Conservation (phyloP, 108 stramenopile genomes). For the Pseudonitzschia delicatissima region DNA sequence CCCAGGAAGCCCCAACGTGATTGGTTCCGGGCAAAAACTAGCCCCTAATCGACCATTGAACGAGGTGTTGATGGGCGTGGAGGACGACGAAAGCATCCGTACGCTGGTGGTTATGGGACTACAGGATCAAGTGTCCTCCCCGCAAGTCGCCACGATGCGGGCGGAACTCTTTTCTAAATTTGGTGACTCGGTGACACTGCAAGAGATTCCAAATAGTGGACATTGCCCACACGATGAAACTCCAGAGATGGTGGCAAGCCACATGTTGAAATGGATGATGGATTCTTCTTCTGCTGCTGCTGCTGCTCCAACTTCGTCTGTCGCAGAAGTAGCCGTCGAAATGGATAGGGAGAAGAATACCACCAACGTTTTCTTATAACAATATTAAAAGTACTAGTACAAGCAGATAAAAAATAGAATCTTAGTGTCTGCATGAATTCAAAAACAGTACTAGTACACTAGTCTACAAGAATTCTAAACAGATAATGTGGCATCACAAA, state of each 20-base stretch:
- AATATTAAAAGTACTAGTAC: too few species aligned
- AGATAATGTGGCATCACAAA: too few species aligned
- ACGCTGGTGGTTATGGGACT: neutral
- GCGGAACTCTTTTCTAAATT: neutral
- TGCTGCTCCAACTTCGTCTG: too few species aligned
- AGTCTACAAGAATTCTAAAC: too few species aligned
- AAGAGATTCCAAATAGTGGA: conserved; percentile 80
- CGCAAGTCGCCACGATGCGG: neutral
- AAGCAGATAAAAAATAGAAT: too few species aligned
- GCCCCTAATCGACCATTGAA: conserved; percentile 43
- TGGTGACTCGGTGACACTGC: conserved; percentile 45
- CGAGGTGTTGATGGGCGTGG: conserved; percentile 34
- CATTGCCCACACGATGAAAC: conserved; percentile 96
- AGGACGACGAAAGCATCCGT: neutral
- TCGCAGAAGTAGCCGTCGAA: too few species aligned
- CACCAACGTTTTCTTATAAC: too few species aligned
- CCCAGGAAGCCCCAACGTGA: conserved; percentile 53
- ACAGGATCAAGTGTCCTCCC: neutral
- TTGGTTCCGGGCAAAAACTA: conserved; percentile 48
- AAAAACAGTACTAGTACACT: too few species aligned
- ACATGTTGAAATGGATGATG: conserved; percentile 1
- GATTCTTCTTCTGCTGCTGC: neutral
- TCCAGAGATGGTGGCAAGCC: conserved; percentile 73
- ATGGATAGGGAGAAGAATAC: too few species aligned
- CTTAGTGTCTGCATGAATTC: too few species aligned